A percentile compares a stretch with the other conserved stretches of the same genome.
Conservation (phyloP, 352 stramenopile species). For the Globisporangium recalcitrans region DNA sequence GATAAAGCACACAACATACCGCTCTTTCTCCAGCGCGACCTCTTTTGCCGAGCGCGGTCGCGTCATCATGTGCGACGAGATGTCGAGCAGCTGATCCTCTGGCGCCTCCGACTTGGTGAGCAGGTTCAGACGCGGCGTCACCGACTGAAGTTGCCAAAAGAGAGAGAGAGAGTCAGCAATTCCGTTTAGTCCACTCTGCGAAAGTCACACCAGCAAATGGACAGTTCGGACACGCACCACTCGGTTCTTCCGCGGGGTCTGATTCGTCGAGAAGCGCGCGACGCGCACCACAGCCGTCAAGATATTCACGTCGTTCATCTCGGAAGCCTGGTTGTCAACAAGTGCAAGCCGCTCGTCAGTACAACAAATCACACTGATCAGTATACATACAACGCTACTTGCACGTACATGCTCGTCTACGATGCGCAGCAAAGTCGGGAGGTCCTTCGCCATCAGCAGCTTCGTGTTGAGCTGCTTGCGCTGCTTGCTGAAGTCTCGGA, state of each 20-base stretch:
- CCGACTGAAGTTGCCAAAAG: constrained; percentile 5
- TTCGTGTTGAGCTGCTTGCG: constrained; percentile 57
- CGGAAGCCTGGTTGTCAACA: constrained; percentile 24
- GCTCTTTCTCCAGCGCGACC: constrained; percentile 36
- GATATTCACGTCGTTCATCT: constrained; percentile 66
- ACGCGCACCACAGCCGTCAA: constrained; percentile 52
- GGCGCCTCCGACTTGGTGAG: constrained; percentile 50
- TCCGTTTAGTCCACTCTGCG: background rate
- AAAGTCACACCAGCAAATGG: background rate
- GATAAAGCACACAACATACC: constrained; percentile 21
- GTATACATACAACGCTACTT: background rate
- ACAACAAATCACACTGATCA: background rate
- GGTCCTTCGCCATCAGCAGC: constrained; percentile 56
- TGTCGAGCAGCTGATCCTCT: constrained; percentile 53
- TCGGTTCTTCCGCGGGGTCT: constrained; percentile 22
- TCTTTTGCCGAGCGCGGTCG: constrained; percentile 27
- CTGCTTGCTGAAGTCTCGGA: constrained; percentile 37
- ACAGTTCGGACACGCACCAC: constrained; percentile 20
- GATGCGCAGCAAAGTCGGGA: constrained; percentile 47
- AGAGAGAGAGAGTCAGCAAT: background rate
- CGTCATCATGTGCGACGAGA: constrained; percentile 35
- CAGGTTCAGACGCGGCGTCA: constrained; percentile 14
- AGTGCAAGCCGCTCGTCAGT: background rate
- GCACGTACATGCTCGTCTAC: constrained; percentile 58
- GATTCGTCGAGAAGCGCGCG: constrained; percentile 27